These are phyloP conservation scores for Aspergillus tubingensis DNA, from an alignment of 2,329 filamentous ascomycete species.

Conservation along the genomic window DNA sequence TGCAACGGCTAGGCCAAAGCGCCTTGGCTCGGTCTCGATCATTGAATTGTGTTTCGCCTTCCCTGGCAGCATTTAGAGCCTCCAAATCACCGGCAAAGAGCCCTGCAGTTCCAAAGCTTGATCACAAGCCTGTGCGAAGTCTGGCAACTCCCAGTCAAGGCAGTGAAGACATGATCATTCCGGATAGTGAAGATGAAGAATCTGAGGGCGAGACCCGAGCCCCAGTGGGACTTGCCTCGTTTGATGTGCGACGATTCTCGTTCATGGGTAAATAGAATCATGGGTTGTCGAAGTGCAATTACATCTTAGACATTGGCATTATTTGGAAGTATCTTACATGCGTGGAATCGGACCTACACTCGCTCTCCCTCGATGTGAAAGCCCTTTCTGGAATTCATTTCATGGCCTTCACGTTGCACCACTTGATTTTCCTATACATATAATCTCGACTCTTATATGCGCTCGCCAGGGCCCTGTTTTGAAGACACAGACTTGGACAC, in stretches of 20 bases:
- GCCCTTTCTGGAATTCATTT: no score
- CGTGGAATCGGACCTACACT: no score
- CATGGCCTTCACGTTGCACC: no score
- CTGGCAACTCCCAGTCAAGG: conserved; percentile 35
- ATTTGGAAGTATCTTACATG: background rate
- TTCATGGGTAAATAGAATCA: conserved; percentile 25
- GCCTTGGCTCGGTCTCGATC: conserved; percentile 43
- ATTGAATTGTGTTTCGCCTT: conserved; percentile 28
- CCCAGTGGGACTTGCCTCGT: conserved; percentile 17
- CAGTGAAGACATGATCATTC: conserved; percentile 56
- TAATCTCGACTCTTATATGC: no score
- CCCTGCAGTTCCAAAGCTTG: background rate
- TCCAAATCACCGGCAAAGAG: background rate
- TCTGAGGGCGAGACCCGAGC: conserved; percentile 17
- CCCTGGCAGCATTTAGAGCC: conserved; percentile 5
- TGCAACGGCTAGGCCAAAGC: conserved; percentile 45
- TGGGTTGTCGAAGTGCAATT: background rate
- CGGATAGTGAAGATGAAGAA: conserved; percentile 52
- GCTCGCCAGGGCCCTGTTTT: no score
- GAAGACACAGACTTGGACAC: no score
- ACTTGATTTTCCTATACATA: no score
- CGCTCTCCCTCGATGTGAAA: no score
- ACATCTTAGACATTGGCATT: conserved; percentile 3
- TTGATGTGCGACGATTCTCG: conserved; percentile 42
- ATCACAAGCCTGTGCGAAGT: background rate